phyloP scores from a whole-genome alignment of 257 asterid genomes.

The Capsicum pubescens region DNA sequence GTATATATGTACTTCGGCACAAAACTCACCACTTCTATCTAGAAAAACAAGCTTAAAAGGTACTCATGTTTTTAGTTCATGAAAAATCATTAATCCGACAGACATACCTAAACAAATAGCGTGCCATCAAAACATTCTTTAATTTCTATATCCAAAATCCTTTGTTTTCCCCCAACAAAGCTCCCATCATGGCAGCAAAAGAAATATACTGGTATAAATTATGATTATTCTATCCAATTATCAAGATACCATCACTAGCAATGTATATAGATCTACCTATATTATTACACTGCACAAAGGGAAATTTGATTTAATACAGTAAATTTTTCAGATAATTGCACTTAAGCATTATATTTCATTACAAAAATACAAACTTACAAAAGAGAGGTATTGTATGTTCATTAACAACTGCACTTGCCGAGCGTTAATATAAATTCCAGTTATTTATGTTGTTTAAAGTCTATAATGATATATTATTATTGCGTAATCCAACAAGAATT shows the following conservation, averaged over 20 bases:
- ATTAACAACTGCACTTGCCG: too few relatives aligned
- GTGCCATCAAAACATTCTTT: neutral
- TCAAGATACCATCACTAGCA: neutral
- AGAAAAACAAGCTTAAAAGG: neutral
- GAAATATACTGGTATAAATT: neutral
- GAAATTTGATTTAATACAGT: neutral
- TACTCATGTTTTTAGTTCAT: neutral
- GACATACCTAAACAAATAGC: neutral
- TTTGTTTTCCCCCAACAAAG: neutral
- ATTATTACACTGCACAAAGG: neutral
- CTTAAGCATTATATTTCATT: neutral
- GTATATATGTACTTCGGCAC: neutral
- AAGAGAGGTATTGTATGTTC: neutral
- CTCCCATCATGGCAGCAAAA: neutral
- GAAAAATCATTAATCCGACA: neutral
- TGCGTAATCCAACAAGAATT: neutral
- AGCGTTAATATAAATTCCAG: neutral
- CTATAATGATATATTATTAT: neutral
- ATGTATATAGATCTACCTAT: neutral
- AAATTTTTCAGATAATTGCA: neutral
- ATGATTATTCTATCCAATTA: neutral
- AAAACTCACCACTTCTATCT: conserved; percentile 6
- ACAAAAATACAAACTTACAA: neutral
- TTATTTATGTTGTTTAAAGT: neutral
- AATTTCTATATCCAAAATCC: neutral